These are phyloP conservation scores for Graphilbum ipis-grandicollis DNA, from an alignment of 2,329 filamentous ascomycete species.

Conservation along the genomic window DNA sequence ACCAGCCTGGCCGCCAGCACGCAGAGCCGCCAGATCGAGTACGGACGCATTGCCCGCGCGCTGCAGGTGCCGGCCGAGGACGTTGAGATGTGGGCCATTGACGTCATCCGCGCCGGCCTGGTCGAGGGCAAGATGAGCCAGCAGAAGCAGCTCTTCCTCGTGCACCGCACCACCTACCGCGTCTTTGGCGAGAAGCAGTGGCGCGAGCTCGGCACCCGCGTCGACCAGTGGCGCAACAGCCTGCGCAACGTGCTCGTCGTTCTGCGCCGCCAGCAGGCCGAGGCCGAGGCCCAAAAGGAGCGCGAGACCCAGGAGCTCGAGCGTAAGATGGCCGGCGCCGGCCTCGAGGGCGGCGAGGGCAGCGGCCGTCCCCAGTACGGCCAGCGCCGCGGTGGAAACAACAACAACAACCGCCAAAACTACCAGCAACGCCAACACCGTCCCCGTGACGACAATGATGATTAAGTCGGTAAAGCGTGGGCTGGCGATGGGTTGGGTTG, in stretches of 20 bases:
- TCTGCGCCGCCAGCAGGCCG: conserved; percentile 64
- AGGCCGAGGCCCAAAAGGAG: conserved; percentile 61
- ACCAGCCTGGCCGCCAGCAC: conserved; percentile 74
- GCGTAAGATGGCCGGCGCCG: conserved; percentile 29
- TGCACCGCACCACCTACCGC: conserved; percentile 90
- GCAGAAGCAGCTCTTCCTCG: conserved; percentile 79
- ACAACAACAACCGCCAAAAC: neutral
- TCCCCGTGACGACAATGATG: neutral
- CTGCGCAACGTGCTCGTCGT: conserved; percentile 63
- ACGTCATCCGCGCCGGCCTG: conserved; percentile 87
- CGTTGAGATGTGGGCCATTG: conserved; percentile 97
- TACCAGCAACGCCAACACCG: neutral
- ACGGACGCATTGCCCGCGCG: conserved; percentile 66
- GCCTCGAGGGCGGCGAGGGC: conserved; percentile 16
- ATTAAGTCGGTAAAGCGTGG: neutral
- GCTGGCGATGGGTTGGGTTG: neutral
- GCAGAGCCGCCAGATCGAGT: conserved; percentile 74
- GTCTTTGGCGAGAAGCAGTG: conserved; percentile 98
- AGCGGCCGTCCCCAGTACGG: neutral
- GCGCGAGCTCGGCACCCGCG: conserved; percentile 76
- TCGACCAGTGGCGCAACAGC: conserved; percentile 82
- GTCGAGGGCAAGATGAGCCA: conserved; percentile 95
- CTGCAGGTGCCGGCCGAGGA: conserved; percentile 70
- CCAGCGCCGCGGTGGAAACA: neutral
- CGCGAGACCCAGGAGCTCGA: conserved; percentile 57